A percentile compares a stretch with the other conserved stretches of the same genome.
Evolutionary conservation across 495 filamentous ascomycete species (phyloP).

Genomic region (Barbatosphaeria neglecta): DNA sequence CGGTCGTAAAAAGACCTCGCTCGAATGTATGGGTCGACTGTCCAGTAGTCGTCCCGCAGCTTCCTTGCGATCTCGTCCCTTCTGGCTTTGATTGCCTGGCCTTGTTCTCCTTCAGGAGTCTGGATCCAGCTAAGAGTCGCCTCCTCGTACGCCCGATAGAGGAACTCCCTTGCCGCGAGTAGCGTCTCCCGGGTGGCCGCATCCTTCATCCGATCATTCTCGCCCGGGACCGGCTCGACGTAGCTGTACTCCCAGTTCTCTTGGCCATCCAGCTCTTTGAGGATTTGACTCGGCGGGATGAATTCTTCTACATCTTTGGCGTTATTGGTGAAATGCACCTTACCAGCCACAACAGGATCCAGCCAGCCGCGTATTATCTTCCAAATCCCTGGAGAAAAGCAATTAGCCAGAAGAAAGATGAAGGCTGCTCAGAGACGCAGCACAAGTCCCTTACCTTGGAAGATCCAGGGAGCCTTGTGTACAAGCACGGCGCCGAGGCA

Average conservation of each 20-base stretch:
- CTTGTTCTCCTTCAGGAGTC: conserved; percentile 19
- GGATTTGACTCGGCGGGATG: conserved; percentile 58
- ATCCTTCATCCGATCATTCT: conserved; percentile 65
- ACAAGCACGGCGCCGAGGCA: conserved; percentile 85
- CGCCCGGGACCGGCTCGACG: conserved; percentile 58
- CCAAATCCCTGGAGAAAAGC: conserved; percentile 54
- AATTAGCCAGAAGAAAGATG: background rate
- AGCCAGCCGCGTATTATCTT: conserved; percentile 92
- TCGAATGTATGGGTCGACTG: conserved; percentile 62
- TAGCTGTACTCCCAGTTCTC: conserved; percentile 76
- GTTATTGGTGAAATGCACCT: conserved; percentile 89
- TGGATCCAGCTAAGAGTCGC: conserved; percentile 60
- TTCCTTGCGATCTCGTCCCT: conserved; percentile 44
- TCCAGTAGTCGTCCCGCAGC: conserved; percentile 73
- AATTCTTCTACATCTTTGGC: conserved; percentile 67
- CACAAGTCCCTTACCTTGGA: conserved; percentile 55
- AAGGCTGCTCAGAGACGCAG: too few species aligned
- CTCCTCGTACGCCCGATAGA: conserved; percentile 60
- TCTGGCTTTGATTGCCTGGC: conserved; percentile 25
- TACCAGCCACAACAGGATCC: conserved; percentile 88
- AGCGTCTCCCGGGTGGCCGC: conserved; percentile 48
- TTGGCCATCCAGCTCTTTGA: conserved; percentile 68
- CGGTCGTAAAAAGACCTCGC: conserved; percentile 67
- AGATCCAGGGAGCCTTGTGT: conserved; percentile 94
- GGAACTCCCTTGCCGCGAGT: conserved; percentile 41